Evolutionary conservation across 2,329 filamentous ascomycete species (phyloP).

Genomic region (Pyrenochaeta sp.): DNA sequence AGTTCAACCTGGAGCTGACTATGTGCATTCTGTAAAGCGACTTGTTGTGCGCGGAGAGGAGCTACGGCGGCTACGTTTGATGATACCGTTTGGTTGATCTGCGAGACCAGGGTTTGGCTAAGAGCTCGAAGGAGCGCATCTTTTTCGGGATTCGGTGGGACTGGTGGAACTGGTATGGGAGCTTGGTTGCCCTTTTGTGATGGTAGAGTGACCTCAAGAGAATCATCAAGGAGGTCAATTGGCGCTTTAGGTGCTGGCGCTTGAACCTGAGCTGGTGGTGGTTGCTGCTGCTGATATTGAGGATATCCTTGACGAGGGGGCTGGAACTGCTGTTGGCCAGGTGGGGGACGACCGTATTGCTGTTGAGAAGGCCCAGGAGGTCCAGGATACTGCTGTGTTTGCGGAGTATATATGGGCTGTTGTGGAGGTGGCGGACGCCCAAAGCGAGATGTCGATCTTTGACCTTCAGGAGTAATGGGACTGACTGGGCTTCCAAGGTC

Average conservation of each 20-base stretch:
- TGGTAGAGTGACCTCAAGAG: conserved; percentile 66
- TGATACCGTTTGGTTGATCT: conserved; percentile 71
- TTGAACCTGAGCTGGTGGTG: conserved; percentile 43
- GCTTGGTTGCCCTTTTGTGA: conserved; percentile 55
- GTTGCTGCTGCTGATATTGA: conserved; percentile 35
- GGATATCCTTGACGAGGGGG: conserved; percentile 21
- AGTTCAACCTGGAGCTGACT: conserved; percentile 76
- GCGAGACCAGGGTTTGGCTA: conserved; percentile 71
- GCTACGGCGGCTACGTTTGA: conserved; percentile 78
- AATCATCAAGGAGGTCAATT: conserved; percentile 67
- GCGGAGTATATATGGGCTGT: conserved; percentile 17
- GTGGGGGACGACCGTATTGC: conserved; percentile 17
- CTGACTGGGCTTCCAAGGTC: conserved; percentile 47
- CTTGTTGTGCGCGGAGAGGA: conserved; percentile 79
- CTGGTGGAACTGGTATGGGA: conserved; percentile 75
- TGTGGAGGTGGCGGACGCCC: conserved; percentile 26
- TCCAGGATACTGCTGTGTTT: conserved; percentile 24
- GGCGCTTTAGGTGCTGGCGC: conserved; percentile 25
- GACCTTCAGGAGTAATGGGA: conserved; percentile 42
- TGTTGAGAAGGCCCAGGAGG: conserved; percentile 16
- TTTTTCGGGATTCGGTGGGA: conserved; percentile 95
- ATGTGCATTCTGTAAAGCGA: conserved; percentile 75
- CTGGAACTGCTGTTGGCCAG: conserved; percentile 19
- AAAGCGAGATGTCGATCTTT: conserved; percentile 28
- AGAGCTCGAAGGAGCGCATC: conserved; percentile 83